A percentile compares a stretch with the other conserved stretches of the same genome.
Conservation (phyloP, 139 green algal species). For the Tetratostichococcus sp. region DNA sequence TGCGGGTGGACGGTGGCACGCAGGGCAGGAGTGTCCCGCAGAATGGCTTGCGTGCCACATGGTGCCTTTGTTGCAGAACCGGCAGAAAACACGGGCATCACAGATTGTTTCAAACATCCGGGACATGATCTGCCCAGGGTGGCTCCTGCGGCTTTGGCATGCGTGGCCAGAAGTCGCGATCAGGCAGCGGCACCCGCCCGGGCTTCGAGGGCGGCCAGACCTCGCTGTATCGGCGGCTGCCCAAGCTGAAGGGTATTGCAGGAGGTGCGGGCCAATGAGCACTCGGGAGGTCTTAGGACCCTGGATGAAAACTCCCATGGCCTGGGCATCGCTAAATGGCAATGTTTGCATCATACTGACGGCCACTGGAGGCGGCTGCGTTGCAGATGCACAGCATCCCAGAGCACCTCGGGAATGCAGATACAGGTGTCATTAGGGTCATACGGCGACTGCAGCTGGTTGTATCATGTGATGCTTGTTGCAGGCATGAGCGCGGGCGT, state of each 20-base stretch:
- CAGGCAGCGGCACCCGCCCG: conserved; percentile 68
- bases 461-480: neutral
- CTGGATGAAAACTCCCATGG: neutral
- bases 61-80: too few relatives aligned
- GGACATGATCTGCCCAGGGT: conserved; percentile 59
- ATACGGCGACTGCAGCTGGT: neutral
- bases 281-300: too few relatives aligned
- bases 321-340: neutral
- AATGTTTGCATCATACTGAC: too few relatives aligned
- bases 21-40: too few relatives aligned
- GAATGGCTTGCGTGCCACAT: too few relatives aligned
- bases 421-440: too few relatives aligned
- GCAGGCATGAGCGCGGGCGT: conserved; percentile 87
- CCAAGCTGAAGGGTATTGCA: conserved; percentile 96
- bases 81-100: too few relatives aligned
- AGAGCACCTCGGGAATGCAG: too few relatives aligned
- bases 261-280: conserved; percentile 74
- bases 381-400: too few relatives aligned
- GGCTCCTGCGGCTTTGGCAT: conserved; percentile 93
- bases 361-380: too few relatives aligned
- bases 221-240: conserved; percentile 91
- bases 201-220: conserved; percentile 99
- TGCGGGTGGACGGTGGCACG: neutral
- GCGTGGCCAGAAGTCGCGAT: conserved; percentile 93
- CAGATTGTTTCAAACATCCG: too few relatives aligned